Base-by-base conservation (phyloP, 148 eudicot species). In the Silene conica region DNA sequence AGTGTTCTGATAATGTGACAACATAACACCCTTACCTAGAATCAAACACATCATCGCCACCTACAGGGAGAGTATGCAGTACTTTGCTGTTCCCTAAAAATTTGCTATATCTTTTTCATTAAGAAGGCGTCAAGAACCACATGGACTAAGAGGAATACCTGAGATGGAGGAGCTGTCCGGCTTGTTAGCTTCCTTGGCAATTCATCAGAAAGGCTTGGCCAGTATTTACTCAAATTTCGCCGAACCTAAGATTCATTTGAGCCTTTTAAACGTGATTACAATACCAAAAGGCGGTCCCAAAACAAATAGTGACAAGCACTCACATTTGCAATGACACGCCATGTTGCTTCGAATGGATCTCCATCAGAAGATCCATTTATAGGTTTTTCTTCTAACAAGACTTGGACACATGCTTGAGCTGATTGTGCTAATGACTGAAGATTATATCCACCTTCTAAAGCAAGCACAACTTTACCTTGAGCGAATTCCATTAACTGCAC, bases 371-470 rank as follows among this genome's bases (percentile, higher is more conserved):
- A 85, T 67, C 88, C 92, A 76, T 34, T 57, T 34, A 90, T 76
- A 31, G 92, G 89, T 75, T 86, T 84, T 70, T 84, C 89, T 22
- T 92, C 90, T 55, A 92, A 79, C 82, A 96, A 83, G 20, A 89
- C 92, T 81, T 92, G 85, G 63, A 92, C 90, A 87, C 99, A 96
- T 62, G 97, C 94, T 68, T 80, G 77, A 72, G 64, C 97, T 66
- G 99, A 96, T 80, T 85, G 84, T 76, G 94, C 91, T 76, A 96
- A 68, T 52, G 97, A 89, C 55, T 83, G 78, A 62, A 92, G 96
- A 85, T 96, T 87, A 76, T 96, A 96, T 80, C 99, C 99, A 63
- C 99, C 99, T 92, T 96, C 99, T 79, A 96, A 85, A 46, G 89
- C 94, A 85, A 96, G 89, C 55, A 96, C 82, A 77, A 96, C 72